phyloP scores from a whole-genome alignment of 352 stramenopile genomes.

The Phytophthora ramorum region DNA sequence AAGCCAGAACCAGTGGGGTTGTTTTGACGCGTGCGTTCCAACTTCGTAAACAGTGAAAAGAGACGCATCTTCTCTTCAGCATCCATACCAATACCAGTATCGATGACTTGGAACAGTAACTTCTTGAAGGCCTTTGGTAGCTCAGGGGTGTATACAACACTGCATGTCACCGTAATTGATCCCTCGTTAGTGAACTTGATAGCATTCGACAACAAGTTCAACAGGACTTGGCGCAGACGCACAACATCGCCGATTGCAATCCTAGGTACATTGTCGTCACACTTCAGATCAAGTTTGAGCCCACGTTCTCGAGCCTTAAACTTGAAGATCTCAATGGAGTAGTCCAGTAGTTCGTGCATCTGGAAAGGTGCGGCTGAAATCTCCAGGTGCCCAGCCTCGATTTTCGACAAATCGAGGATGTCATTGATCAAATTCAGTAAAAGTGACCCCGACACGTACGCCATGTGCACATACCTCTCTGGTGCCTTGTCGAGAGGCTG shows the following conservation, averaged over 20 bases:
- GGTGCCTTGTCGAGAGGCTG: conserved; percentile 70
- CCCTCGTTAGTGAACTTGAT: conserved; percentile 90
- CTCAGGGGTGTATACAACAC: conserved; percentile 70
- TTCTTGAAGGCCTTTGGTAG: conserved; percentile 72
- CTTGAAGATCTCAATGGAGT: conserved; percentile 92
- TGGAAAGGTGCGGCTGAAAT: conserved; percentile 88
- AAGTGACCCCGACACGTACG: conserved; percentile 85
- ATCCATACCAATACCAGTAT: conserved; percentile 86
- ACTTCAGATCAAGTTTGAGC: conserved; percentile 86
- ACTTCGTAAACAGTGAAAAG: conserved; percentile 86
- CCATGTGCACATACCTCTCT: conserved; percentile 86
- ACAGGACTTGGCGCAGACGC: conserved; percentile 77
- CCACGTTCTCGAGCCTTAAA: conserved; percentile 87
- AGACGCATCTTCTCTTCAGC: conserved; percentile 79
- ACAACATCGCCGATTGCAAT: conserved; percentile 82
- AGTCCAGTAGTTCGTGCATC: conserved; percentile 83
- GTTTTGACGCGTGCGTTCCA: conserved; percentile 82
- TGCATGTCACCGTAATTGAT: conserved; percentile 82
- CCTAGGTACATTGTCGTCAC: conserved; percentile 65
- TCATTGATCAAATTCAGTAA: conserved; percentile 94
- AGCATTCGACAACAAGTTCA: conserved; percentile 88
- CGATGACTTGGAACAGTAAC: conserved; percentile 86
- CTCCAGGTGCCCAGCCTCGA: conserved; percentile 92
- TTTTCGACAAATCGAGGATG: conserved; percentile 93
- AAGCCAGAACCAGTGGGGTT: conserved; percentile 89